Evolutionary conservation across 1,139 yeast species (phyloP).

Genomic region (Sugiyamaella neomexicana): DNA sequence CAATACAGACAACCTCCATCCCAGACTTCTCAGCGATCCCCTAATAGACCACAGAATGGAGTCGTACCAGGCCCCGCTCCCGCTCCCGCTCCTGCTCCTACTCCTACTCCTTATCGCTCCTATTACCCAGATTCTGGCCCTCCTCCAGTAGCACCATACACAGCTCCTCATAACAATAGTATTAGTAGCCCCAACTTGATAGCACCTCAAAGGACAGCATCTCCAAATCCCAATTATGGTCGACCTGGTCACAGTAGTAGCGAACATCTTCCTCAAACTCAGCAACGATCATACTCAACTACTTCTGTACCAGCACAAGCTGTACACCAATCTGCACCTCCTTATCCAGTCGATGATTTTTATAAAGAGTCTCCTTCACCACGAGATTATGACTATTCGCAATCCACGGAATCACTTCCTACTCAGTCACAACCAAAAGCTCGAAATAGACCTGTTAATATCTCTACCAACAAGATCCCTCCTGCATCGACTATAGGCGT

Average conservation of each 20-base stretch:
- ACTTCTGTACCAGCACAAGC: neutral
- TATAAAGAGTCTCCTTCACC: neutral
- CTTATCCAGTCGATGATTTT: constrained; percentile 12
- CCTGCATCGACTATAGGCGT: constrained; percentile 28
- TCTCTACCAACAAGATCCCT: constrained; percentile 34
- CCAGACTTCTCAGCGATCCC: constrained; percentile 13
- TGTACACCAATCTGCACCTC: constrained; percentile 3
- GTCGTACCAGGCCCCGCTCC: too few relatives aligned
- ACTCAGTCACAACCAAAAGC: constrained; percentile 11
- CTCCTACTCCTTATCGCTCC: constrained; percentile 16
- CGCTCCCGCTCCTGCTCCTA: too few relatives aligned
- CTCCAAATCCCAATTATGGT: constrained; percentile 18
- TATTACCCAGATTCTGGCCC: constrained; percentile 21
- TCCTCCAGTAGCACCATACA: constrained; percentile 15
- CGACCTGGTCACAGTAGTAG: constrained; percentile 16
- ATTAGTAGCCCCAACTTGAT: constrained; percentile 7
- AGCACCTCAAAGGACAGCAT: constrained; percentile 20
- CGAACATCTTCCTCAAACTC: neutral
- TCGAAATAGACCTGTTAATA: constrained; percentile 17
- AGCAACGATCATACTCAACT: neutral
- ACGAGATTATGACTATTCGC: neutral
- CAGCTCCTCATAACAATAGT: constrained; percentile 10
- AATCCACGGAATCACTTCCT: constrained; percentile 11
- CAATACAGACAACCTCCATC: neutral
- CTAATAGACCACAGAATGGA: neutral